Evolutionary conservation across 192 early-diverging fungal species (phyloP).

Genomic region (Coemansia sp.): DNA sequence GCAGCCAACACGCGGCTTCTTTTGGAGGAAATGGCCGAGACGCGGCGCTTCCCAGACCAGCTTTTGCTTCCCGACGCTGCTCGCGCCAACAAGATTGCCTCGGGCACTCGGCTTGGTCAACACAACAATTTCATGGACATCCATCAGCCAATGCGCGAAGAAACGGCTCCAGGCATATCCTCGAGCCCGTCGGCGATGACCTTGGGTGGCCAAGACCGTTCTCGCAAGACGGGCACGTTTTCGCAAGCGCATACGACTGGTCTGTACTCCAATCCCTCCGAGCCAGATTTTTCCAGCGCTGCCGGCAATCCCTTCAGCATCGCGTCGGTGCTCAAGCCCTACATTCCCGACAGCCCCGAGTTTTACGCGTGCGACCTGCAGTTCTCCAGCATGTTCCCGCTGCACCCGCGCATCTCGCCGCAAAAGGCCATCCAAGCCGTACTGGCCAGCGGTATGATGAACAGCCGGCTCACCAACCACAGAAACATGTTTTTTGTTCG

Average conservation of each 20-base stretch:
- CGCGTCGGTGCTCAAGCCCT: conserved; percentile 37
- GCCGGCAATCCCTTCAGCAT: conserved; percentile 28
- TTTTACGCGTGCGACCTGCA: conserved; percentile 43
- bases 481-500: conserved; percentile 52
- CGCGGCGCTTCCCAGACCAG: conserved; percentile 37
- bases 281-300: not conserved
- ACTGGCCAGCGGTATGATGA: conserved; percentile 46
- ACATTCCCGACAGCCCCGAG: conserved; percentile 30
- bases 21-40: conserved; percentile 51
- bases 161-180: too few species aligned
- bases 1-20: conserved; percentile 50
- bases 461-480: conserved; percentile 44
- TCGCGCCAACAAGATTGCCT: not conserved
- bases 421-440: conserved; percentile 32
- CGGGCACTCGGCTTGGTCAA: conserved; percentile 9
- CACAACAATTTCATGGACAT: conserved; percentile 11
- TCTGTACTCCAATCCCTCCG: not conserved
- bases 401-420: conserved; percentile 41
- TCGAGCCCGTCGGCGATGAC: too few species aligned
- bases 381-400: conserved; percentile 33
- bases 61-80: conserved; percentile 32
- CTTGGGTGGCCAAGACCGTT: too few species aligned
- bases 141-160: too few species aligned
- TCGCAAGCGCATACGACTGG: too few species aligned
- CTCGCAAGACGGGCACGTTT: too few species aligned